These are phyloP conservation scores for Talaromyces trachyspermus DNA, from an alignment of 495 filamentous ascomycete genomes.

Conservation along the genomic window DNA sequence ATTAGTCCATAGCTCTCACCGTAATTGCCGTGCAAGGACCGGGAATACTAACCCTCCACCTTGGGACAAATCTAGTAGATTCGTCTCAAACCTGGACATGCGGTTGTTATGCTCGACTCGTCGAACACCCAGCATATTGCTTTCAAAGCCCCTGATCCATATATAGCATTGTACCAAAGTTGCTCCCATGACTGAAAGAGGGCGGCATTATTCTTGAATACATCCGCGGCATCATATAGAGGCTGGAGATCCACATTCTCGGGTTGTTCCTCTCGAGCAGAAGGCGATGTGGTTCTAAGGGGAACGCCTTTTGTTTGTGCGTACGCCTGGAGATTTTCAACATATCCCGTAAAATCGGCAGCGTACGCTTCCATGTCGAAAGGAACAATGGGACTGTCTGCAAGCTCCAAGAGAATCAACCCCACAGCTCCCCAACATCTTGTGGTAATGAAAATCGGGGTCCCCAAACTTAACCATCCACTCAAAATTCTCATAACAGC, in stretches of 20 bases:
- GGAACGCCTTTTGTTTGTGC: constrained; percentile 46
- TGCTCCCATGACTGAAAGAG: constrained; percentile 68
- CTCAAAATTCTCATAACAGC: constrained; percentile 82
- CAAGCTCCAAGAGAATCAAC: constrained; percentile 76
- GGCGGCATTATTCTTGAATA: constrained; percentile 50
- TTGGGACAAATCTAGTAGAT: constrained; percentile 66
- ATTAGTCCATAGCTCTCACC: too few species aligned
- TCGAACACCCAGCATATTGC: constrained; percentile 51
- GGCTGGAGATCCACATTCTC: constrained; percentile 46
- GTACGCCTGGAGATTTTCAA: constrained; percentile 59
- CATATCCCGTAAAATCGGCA: constrained; percentile 49
- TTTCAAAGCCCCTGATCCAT: constrained; percentile 65
- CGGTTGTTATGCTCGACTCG: constrained; percentile 61
- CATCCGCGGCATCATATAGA: constrained; percentile 51
- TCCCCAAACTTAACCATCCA: constrained; percentile 78
- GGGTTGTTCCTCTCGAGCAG: constrained; percentile 20
- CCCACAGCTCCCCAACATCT: constrained; percentile 71
- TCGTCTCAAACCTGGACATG: constrained; percentile 73
- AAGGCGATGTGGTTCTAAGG: constrained; percentile 28
- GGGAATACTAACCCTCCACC: constrained; percentile 57
- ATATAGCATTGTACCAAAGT: constrained; percentile 61
- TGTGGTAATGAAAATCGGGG: constrained; percentile 77
- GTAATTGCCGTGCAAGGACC: too few species aligned
- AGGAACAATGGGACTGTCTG: constrained; percentile 72
- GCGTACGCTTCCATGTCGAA: constrained; percentile 79